phyloP scores from a whole-genome alignment of 2,329 filamentous ascomycete species.

The Pseudogymnoascus sp. region DNA sequence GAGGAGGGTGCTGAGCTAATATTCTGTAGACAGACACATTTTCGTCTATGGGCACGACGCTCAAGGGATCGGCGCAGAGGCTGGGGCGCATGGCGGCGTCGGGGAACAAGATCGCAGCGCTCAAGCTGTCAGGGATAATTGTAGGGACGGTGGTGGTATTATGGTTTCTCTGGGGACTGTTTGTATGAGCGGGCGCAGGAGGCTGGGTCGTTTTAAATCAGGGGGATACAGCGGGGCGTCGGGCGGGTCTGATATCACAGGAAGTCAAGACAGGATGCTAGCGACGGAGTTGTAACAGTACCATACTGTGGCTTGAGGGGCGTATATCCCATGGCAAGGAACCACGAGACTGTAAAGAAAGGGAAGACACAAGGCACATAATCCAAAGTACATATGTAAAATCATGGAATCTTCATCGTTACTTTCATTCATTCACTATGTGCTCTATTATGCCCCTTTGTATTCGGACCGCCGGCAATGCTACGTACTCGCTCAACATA shows the following conservation, averaged over 20 bases:
- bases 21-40: constrained; percentile 71
- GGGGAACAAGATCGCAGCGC: constrained; percentile 82
- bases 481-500: constrained; percentile 5
- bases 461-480: constrained; percentile 5
- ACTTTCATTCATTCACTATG: background rate
- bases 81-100: constrained; percentile 83
- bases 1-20: constrained; percentile 11
- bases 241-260: constrained; percentile 7
- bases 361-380: background rate
- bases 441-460: constrained; percentile 5
- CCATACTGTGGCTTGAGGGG: background rate
- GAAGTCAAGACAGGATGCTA: background rate
- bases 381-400: background rate
- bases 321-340: background rate
- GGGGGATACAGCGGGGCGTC: background rate
- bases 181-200: constrained; percentile 19
- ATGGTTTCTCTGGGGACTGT: constrained; percentile 46
- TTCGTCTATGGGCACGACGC: constrained; percentile 71
- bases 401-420: constrained; percentile 5
- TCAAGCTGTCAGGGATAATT: constrained; percentile 82
- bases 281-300: background rate
- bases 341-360: background rate
- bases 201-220: background rate
- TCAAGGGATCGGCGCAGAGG: constrained; percentile 77
- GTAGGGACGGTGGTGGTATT: constrained; percentile 64